These are phyloP conservation scores for Lyophyllum atratum DNA, from an alignment of 768 basidiomycete genomes.

Conservation along the genomic window DNA sequence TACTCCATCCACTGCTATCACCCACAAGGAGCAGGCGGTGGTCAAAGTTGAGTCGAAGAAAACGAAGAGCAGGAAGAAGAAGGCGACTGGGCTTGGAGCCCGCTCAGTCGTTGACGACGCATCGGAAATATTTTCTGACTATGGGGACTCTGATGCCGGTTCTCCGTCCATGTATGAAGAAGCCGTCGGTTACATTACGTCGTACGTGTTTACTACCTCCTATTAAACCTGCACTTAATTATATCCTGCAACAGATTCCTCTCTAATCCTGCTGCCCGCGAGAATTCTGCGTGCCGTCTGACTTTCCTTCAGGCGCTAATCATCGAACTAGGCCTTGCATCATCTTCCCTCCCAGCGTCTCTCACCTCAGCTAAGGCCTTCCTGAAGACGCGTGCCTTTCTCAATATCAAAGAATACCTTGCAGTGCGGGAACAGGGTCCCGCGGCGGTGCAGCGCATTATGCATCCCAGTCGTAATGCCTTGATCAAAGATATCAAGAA, in stretches of 20 bases:
- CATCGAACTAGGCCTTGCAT: conserved; percentile 71
- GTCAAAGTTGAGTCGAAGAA: conserved; percentile 14
- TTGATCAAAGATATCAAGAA: conserved; percentile 61
- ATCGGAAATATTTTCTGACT: conserved; percentile 44
- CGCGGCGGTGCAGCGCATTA: conserved; percentile 55
- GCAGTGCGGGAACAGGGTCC: conserved; percentile 64
- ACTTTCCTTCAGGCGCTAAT: conserved; percentile 72
- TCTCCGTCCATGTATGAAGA: conserved; percentile 51
- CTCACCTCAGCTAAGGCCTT: conserved; percentile 68
- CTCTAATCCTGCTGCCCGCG: conserved; percentile 45
- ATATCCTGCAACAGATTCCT: conserved; percentile 43
- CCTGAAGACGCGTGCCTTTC: conserved; percentile 64
- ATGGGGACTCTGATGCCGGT: conserved; percentile 27
- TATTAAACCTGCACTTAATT: neutral
- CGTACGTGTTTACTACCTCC: conserved; percentile 42
- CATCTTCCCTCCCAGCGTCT: conserved; percentile 54
- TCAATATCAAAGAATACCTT: conserved; percentile 77
- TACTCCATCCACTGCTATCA: conserved; percentile 10
- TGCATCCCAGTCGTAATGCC: conserved; percentile 63
- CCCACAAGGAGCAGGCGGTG: conserved; percentile 9
- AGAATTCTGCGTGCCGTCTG: conserved; percentile 49
- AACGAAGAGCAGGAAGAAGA: conserved; percentile 15
- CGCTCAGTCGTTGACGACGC: conserved; percentile 54
- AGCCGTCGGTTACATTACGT: conserved; percentile 60
- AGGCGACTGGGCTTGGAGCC: conserved; percentile 29